Base-by-base conservation (phyloP, 257 asterid genomes). In the Sherardia arvensis region DNA sequence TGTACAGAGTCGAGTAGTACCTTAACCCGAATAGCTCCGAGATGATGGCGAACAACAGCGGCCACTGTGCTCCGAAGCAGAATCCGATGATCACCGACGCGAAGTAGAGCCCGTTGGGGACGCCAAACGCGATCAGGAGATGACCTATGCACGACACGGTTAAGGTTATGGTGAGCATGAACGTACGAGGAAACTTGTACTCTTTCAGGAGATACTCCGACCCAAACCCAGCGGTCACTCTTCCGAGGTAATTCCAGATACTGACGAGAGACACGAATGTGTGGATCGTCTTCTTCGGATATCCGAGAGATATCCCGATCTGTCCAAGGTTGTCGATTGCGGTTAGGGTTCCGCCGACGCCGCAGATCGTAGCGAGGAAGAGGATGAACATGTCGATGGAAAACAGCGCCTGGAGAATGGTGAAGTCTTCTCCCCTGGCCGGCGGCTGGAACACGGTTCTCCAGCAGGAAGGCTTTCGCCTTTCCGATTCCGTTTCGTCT, bases 31-130 rank as follows among this genome's bases (percentile, higher is more conserved):
- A 88, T 0, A 88, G 80, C 74, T 88, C 96, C 0, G 96, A 88
- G 2, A 88, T 88, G 20, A 88, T 84, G 43, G 96, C 94, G 58
- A 84, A 88, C 0, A 88, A 84, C 49, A 88, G 36, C 14, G 96
- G 96, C 94, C 94, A 85, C 67, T 88, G 96, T 1, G 96, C 96
- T 0, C 96, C 96, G 69, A 88, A 88, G 56, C 96, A 88, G 71
- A 88, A 88, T 8, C 94, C 96, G 56, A 88, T 88, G 11, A 88
- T 74, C 32, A 88, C 87, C 0, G 94, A 88, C 5, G 96, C 92
- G 4, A 86, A 18, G 59, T 88, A 88, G 1, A 88, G 83, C 22
- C 92, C 95, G 58, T 77, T 78, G 1, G 78, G 78, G 21, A 84
- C 88, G 20, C 74, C 69, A 61, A 86, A 84, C 1, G 95, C 96